Conservation (phyloP, 257 asterid species). For the Gentiana dahurica region DNA sequence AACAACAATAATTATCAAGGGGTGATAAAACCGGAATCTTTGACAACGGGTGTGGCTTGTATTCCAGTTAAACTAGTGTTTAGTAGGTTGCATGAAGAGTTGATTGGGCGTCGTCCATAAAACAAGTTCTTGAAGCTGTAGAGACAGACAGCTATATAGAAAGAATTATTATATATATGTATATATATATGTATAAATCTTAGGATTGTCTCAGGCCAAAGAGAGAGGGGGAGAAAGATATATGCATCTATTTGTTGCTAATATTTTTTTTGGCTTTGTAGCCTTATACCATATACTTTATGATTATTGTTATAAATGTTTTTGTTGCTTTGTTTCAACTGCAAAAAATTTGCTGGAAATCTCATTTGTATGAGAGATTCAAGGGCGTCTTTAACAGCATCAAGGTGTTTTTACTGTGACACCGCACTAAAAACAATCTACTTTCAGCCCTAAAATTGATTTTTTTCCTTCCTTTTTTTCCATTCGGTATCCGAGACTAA, state of each 20-base stretch:
- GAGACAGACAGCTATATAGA: slow-evolving; percentile 21
- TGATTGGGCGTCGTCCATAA: slow-evolving; percentile 60
- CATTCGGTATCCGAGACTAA: too few species aligned
- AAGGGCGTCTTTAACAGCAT: too few species aligned
- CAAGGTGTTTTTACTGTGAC: too few species aligned
- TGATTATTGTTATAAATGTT: not conserved
- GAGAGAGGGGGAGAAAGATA: too few species aligned
- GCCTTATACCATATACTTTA: not conserved
- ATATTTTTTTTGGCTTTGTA: slow-evolving; percentile 4
- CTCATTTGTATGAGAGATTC: too few species aligned
- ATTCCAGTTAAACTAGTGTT: slow-evolving; percentile 90
- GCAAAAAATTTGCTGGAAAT: not conserved
- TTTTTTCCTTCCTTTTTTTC: too few species aligned
- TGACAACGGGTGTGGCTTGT: slow-evolving; percentile 58
- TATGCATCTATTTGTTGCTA: slow-evolving; percentile 12
- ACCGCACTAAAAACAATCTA: too few species aligned
- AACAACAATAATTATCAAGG: slow-evolving; percentile 24
- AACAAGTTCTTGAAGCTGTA: slow-evolving; percentile 3
- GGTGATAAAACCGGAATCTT: slow-evolving; percentile 38
- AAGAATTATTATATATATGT: slow-evolving; percentile 13
- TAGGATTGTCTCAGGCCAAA: slow-evolving; percentile 23
- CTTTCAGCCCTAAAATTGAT: too few species aligned
- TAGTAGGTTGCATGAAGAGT: slow-evolving; percentile 85
- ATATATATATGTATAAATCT: slow-evolving; percentile 48
- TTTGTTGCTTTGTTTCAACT: slow-evolving; percentile 1